These are phyloP conservation scores for Umbelopsis ramanniana DNA, from an alignment of 192 early-diverging fungal genomes.

Conservation along the genomic window DNA sequence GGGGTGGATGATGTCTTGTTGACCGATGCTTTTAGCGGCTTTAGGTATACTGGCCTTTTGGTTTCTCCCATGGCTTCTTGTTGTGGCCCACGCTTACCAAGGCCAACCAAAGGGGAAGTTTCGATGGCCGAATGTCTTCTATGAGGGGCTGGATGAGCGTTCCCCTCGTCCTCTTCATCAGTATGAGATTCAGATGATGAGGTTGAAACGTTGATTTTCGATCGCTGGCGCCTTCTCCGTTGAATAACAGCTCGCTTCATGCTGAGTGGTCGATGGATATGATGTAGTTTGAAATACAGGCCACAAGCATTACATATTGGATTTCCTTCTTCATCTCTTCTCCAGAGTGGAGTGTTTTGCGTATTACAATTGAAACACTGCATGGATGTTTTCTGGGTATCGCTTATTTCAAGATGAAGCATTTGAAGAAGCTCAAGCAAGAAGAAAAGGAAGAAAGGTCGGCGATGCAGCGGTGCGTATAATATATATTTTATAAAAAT, in stretches of 20 bases:
- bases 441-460: background rate
- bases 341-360: constrained; percentile 73
- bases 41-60: background rate
- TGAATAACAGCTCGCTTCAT: constrained; percentile 75
- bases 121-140: constrained; percentile 1
- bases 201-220: constrained; percentile 4
- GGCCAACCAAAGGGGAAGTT: background rate
- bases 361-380: constrained; percentile 75
- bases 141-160: background rate
- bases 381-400: constrained; percentile 1
- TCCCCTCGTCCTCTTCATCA: constrained; percentile 1
- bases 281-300: constrained; percentile 85
- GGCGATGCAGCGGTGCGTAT: background rate
- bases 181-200: constrained; percentile 17
- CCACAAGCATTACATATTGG: constrained; percentile 93
- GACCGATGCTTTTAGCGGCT: background rate
- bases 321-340: constrained; percentile 69
- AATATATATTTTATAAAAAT: background rate
- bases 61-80: background rate
- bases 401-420: constrained; percentile 10
- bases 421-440: background rate
- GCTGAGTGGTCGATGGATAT: constrained; percentile 70
- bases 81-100: background rate
- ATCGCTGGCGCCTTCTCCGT: constrained; percentile 52
- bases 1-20: background rate